These are phyloP conservation scores for Chloris gayana DNA, from an alignment of 176 grass and related monocot genomes.

Conservation along the genomic window DNA sequence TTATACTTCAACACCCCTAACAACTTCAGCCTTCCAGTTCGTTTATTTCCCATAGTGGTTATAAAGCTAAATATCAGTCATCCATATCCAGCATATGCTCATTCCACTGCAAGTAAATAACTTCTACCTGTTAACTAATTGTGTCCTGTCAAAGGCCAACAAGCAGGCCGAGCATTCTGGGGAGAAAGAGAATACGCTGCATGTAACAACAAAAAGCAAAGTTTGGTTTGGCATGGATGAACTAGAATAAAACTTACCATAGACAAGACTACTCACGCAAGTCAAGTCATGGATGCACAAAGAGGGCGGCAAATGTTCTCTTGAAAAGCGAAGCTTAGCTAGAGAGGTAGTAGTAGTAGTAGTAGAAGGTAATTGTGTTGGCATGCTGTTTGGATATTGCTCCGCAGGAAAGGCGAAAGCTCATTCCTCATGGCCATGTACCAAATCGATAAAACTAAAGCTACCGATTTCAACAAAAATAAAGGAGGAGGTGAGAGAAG, in stretches of 20 bases:
- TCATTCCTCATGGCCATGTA: slow-evolving; percentile 41
- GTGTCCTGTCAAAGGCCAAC: slow-evolving; percentile 28
- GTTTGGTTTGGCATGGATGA: slow-evolving; percentile 51
- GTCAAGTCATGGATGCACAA: slow-evolving; percentile 52
- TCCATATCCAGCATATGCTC: slow-evolving; percentile 25
- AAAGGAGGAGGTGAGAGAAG: slow-evolving; percentile 31
- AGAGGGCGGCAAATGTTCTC: slow-evolving; percentile 45
- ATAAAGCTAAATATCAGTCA: slow-evolving; percentile 14
- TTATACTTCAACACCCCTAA: too few relatives aligned
- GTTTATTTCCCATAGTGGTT: slow-evolving; percentile 44
- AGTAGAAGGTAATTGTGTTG: slow-evolving; percentile 27
- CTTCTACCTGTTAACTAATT: slow-evolving; percentile 13
- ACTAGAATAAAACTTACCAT: slow-evolving; percentile 41
- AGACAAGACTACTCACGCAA: slow-evolving; percentile 48
- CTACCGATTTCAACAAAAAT: slow-evolving; percentile 37
- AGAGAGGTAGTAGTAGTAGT: too few relatives aligned
- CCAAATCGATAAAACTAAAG: slow-evolving; percentile 59
- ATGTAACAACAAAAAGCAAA: slow-evolving; percentile 24
- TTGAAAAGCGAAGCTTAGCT: slow-evolving; percentile 39
- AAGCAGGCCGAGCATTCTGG: slow-evolving; percentile 43
- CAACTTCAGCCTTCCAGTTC: background rate
- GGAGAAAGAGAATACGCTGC: slow-evolving; percentile 13
- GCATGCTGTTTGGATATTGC: slow-evolving; percentile 46
- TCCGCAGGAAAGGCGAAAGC: slow-evolving; percentile 41
- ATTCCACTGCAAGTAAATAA: slow-evolving; percentile 39